A percentile compares a stretch with the other conserved stretches of the same genome.
phyloP scores from a whole-genome alignment of 2,329 filamentous ascomycete species.

The Dothidotthia symphoricarpi region DNA sequence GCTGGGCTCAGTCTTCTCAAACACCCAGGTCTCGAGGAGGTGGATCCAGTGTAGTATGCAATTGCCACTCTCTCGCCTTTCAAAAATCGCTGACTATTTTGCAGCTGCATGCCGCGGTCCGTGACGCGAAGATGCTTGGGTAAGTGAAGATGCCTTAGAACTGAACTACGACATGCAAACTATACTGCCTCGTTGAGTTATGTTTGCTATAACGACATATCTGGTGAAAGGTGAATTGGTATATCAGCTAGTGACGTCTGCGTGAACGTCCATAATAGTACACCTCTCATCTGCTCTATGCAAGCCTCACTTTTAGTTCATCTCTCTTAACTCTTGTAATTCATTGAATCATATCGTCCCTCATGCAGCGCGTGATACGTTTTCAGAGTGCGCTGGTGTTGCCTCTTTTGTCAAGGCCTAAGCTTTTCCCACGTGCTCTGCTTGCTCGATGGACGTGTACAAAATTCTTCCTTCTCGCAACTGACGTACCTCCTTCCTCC shows the following conservation, averaged over 20 bases:
- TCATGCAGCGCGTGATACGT: no score
- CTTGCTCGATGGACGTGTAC: conserved; percentile 29
- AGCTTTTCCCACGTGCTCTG: conserved; percentile 32
- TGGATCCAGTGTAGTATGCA: conserved; percentile 82
- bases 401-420: conserved; percentile 26
- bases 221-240: no score
- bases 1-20: conserved; percentile 83
- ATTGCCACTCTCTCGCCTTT: not conserved
- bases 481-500: conserved; percentile 24
- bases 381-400: conserved; percentile 52
- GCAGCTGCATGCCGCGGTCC: conserved; percentile 43
- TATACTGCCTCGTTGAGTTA: no score
- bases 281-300: no score
- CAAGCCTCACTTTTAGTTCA: no score
- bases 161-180: no score
- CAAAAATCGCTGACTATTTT: conserved; percentile 7
- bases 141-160: conserved; percentile 12
- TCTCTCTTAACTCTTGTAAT: no score
- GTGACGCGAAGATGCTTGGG: conserved; percentile 39
- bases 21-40: conserved; percentile 71
- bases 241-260: no score
- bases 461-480: conserved; percentile 24
- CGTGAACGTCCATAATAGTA: no score
- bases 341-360: no score
- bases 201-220: no score